Evolutionary conservation across 208 protist genomes (phyloP).

Genomic region (Phytomonas francai): DNA sequence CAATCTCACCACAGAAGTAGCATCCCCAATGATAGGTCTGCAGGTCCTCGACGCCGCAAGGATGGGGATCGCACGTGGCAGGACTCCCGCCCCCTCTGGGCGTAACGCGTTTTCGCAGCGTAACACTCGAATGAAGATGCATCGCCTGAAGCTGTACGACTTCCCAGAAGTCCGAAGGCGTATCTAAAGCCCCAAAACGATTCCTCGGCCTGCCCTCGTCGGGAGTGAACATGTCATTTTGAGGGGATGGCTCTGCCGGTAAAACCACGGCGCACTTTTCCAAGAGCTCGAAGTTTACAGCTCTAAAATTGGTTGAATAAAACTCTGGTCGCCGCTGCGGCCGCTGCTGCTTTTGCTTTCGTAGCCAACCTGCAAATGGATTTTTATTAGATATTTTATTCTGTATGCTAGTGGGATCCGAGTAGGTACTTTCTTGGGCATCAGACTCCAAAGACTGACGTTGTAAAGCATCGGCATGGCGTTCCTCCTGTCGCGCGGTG

Average conservation of each 20-base stretch:
- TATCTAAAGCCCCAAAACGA: neutral
- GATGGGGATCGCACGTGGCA: neutral
- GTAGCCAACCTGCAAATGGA: constrained; percentile 16
- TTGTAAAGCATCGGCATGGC: neutral
- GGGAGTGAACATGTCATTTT: neutral
- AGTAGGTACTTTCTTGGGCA: constrained; percentile 1
- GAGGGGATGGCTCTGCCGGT: neutral
- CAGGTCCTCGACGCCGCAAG: neutral
- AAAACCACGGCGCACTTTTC: constrained; percentile 2
- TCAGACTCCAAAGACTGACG: neutral
- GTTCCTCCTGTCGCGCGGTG: neutral
- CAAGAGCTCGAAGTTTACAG: constrained; percentile 12
- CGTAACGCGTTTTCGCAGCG: constrained; percentile 13
- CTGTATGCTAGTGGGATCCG: neutral
- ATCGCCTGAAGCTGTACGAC: constrained; percentile 50
- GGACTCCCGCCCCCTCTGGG: neutral
- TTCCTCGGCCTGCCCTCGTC: neutral
- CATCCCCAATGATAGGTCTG: constrained; percentile 67
- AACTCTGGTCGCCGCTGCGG: constrained; percentile 15
- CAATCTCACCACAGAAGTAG: constrained; percentile 68
- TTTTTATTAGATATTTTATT: neutral
- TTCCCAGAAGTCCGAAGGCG: constrained; percentile 9
- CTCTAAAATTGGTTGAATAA: constrained; percentile 10
- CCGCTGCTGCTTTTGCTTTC: constrained; percentile 13
- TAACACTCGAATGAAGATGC: constrained; percentile 71